Evolutionary conservation across 2,329 filamentous ascomycete genomes (phyloP), one percentile per base, ranked within the genome.

Genomic region (Ascochyta koolunga): DNA sequence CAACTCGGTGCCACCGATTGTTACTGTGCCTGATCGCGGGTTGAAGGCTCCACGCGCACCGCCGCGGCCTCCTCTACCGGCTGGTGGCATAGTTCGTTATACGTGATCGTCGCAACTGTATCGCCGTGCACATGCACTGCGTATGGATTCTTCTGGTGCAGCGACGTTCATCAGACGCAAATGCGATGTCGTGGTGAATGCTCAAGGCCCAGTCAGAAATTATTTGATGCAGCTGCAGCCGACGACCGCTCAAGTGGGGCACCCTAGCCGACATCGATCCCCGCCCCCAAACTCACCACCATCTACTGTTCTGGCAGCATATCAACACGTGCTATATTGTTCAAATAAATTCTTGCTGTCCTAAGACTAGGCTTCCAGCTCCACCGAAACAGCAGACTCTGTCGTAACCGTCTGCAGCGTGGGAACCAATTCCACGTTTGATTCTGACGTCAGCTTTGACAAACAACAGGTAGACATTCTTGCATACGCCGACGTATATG

Each of bases 1-100:
- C 50, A 78, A 59, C 53, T 78, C 76, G 7, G 76, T 73, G 50
- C 77, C 77, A 32, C 69, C 77, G 59, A 78, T 77, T 56, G 71
- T 74, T 49, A 76, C 68, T 31, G 64, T 71, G 6, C 70, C 67
- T 42, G 67, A 71, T 39, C 62, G 61, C n/a, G 61, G 58, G 48
- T 64, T 65, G 54, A 67, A 66, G 27, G 57, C 63, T 33, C 71
- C 70, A 6, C 69, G 65, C 35, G 64, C 67, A 38, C 67, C 67
- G 24, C 65, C 65, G 27, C 64, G 56, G n/a, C 72, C 63, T 50
- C 72, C 74, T 60, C 73, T 68, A 50, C 74, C 66, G 45, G 54
- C 65, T 47, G 64, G 59, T 29, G 65, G 56, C 65, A 68, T 67
- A 15, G 7, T 54, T 18, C 22, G 11, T n/a, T 38, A 22, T 13